A percentile compares a stretch with the other conserved stretches of the same genome.
Evolutionary conservation across 2,329 filamentous ascomycete genomes (phyloP).

Genomic region (Exophiala dermatitidis): DNA sequence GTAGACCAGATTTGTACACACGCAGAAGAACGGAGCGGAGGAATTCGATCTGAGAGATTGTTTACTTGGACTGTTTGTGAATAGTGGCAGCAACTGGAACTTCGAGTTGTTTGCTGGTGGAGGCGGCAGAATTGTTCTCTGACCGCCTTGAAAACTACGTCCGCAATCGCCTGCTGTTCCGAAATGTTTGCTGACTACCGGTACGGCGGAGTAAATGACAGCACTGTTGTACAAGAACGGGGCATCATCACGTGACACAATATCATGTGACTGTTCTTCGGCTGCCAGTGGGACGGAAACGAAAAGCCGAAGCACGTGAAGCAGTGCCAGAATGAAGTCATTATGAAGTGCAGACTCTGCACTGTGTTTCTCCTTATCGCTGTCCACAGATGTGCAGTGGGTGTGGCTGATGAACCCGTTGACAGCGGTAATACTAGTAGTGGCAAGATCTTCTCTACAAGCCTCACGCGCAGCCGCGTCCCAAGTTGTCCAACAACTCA

Average conservation of each 20-base stretch:
- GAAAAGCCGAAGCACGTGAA: neutral
- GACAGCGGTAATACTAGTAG: neutral
- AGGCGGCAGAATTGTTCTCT: constrained; percentile 5
- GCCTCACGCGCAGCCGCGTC: neutral
- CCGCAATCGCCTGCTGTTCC: no score
- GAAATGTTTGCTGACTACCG: no score
- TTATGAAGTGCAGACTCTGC: neutral
- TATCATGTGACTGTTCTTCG: no score
- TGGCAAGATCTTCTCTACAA: neutral
- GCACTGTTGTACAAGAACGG: no score
- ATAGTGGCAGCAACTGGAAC: neutral
- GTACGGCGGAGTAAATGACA: no score
- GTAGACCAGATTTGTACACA: neutral
- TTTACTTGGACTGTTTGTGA: neutral
- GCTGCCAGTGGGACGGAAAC: neutral
- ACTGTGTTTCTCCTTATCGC: neutral
- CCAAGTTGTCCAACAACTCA: neutral
- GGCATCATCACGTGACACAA: neutral
- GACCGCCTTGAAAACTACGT: neutral
- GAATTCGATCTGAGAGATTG: neutral
- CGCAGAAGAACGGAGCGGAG: neutral
- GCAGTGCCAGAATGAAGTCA: neutral
- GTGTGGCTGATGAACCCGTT: neutral
- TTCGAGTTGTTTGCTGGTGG: neutral
- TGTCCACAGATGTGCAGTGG: neutral